Base-by-base conservation (phyloP, 2,329 filamentous ascomycete genomes). In the Colletotrichum sp. region DNA sequence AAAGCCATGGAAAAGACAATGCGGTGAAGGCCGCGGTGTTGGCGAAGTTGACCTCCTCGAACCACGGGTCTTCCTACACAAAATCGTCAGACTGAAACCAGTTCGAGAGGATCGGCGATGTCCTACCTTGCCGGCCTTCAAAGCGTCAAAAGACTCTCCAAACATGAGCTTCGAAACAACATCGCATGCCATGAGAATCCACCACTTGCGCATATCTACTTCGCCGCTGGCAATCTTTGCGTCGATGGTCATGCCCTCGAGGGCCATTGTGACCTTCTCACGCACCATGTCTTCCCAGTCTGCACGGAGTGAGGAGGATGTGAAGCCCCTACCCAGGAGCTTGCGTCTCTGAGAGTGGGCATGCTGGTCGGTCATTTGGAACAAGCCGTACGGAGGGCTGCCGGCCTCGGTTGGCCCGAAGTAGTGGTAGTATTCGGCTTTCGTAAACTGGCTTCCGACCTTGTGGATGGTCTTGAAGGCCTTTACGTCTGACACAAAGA, bases 141-240 rank as follows among this genome's bases (percentile, higher is more conserved):
- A 80, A 83, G 88, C 89, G 1, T 82, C 80, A 74, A 92, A 91
- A 2, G 89, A 89, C 26, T 91, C 86, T 0, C 90, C 90, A 80
- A 92, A 92, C 4, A 83, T 87, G 16, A 92, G 80, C 65, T 90
- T 85, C 0, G 86, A 88, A 63, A 91, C 89, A 1, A 90, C 81
- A 78, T 92, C 90, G 0, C 89, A 90, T 0, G 89, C 81, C 84
- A 91, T 86, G 73, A 89, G 90, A 10, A 87, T 80, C 82, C 85
- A 89, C 90, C 90, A 92, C 75, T 90, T 90, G 76, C 86, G 84
- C 0, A 91, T 81, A 76, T 92, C 89, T 0, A 82, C 83, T 1
- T 76, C 82, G 0, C 87, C 84, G 1, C 80, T 80, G 1, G 72
- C 71, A 1, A 80, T 80, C 1, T 73, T 71, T 32, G 86, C 84